Conservation (phyloP, 768 basidiomycete genomes). For the Inosperma sp. region DNA sequence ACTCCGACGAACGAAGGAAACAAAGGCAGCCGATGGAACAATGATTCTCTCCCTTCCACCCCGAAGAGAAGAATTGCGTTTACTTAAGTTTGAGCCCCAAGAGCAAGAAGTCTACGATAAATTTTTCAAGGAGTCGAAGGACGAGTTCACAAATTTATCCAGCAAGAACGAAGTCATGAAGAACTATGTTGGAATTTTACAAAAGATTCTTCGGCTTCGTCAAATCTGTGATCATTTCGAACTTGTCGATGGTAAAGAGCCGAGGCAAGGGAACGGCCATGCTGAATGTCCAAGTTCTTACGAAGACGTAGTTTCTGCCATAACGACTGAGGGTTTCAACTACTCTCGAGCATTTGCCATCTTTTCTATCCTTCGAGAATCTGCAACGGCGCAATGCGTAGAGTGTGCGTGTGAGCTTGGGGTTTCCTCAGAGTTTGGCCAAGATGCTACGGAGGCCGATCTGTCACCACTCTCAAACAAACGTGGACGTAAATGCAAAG, state of each 20-base stretch:
- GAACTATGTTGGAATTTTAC: slow-evolving; percentile 96
- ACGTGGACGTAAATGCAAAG: slow-evolving; percentile 48
- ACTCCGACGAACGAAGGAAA: slow-evolving; percentile 93
- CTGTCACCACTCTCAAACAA: slow-evolving; percentile 41
- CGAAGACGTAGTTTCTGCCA: slow-evolving; percentile 74
- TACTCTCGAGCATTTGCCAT: slow-evolving; percentile 72
- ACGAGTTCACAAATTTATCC: slow-evolving; percentile 83
- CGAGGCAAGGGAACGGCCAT: slow-evolving; percentile 32
- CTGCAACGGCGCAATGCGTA: slow-evolving; percentile 82
- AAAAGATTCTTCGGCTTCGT: slow-evolving; percentile 91
- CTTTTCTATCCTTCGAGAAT: slow-evolving; percentile 79
- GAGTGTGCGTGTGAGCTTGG: slow-evolving; percentile 83
- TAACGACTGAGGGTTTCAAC: slow-evolving; percentile 76
- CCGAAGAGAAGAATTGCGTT: slow-evolving; percentile 82
- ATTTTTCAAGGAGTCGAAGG: slow-evolving; percentile 86
- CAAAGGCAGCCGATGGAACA: slow-evolving; percentile 72
- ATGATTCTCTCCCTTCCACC: slow-evolving; percentile 85
- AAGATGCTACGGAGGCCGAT: slow-evolving; percentile 48
- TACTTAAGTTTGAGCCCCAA: slow-evolving; percentile 75
- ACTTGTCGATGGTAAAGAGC: slow-evolving; percentile 70
- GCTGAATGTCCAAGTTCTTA: slow-evolving; percentile 57
- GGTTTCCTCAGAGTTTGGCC: slow-evolving; percentile 40
- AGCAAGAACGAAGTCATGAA: slow-evolving; percentile 93
- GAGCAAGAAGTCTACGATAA: slow-evolving; percentile 86
- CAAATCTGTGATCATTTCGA: slow-evolving; percentile 98